Conservation (phyloP, 345 rosid genomes). For the Arabidopsis suecica region DNA sequence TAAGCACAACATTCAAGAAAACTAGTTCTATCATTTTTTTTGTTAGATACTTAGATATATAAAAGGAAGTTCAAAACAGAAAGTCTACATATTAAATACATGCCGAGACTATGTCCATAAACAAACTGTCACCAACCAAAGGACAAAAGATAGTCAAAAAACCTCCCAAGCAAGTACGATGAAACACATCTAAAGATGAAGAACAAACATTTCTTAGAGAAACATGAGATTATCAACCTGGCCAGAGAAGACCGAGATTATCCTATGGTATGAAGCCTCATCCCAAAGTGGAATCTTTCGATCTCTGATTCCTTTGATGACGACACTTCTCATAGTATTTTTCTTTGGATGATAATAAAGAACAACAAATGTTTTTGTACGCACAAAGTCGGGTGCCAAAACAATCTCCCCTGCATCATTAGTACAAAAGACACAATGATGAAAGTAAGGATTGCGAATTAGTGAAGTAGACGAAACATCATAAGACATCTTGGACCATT, state of each 20-base stretch:
- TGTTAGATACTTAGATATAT: too few relatives aligned
- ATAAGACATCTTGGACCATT: conserved; percentile 3
- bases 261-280: neutral
- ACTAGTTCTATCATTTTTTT: too few relatives aligned
- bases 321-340: conserved; percentile 1
- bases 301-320: conserved; percentile 15
- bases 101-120: neutral
- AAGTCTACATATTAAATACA: too few relatives aligned
- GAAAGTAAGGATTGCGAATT: neutral
- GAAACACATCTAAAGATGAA: neutral
- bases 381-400: neutral
- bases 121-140: neutral
- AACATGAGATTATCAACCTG: neutral
- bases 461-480: neutral
- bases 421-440: neutral
- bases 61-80: too few relatives aligned
- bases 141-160: neutral
- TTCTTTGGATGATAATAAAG: conserved; percentile 27
- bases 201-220: neutral
- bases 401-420: conserved; percentile 10
- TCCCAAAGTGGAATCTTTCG: neutral
- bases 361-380: neutral
- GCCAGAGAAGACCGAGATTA: neutral
- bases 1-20: too few relatives aligned
- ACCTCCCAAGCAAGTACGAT: neutral